Conservation (phyloP, 2,329 filamentous ascomycete species). For the Chalaropsis ovoidea region DNA sequence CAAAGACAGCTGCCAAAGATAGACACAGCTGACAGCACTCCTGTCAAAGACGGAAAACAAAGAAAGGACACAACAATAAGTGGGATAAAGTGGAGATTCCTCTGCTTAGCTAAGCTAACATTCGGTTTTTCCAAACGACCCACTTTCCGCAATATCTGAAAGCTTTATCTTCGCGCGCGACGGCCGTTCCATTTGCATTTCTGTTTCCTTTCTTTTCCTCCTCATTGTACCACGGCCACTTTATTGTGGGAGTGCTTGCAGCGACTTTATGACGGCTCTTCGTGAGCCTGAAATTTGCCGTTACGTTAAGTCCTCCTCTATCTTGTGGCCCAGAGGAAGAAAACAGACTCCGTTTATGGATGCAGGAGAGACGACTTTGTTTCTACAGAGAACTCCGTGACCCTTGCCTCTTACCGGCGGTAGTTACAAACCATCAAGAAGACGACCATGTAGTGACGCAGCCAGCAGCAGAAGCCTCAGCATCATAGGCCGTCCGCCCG, state of each 20-base stretch:
- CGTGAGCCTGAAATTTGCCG: constrained; percentile 28
- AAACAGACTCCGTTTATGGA: constrained; percentile 56
- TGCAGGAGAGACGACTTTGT: constrained; percentile 51
- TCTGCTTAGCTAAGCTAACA: neutral
- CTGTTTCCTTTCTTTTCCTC: constrained; percentile 37
- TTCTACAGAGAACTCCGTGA: constrained; percentile 41
- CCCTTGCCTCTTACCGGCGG: constrained; percentile 62
- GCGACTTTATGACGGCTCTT: constrained; percentile 30
- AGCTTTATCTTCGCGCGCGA: constrained; percentile 27
- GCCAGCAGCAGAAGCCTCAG: neutral
- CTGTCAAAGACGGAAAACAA: neutral
- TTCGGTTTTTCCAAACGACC: neutral
- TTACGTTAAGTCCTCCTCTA: constrained; percentile 59
- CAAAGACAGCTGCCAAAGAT: too few relatives aligned
- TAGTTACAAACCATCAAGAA: constrained; percentile 44
- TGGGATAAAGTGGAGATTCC: neutral
- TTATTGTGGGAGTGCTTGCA: constrained; percentile 64
- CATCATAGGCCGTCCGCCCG: neutral
- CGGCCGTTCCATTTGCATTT: constrained; percentile 27
- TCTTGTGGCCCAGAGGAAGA: constrained; percentile 56
- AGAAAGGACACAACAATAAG: neutral
- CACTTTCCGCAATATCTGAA: constrained; percentile 7
- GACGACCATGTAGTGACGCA: neutral
- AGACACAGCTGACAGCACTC: neutral
- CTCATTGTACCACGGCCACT: constrained; percentile 56